Evolutionary conservation across 805 yeast species (phyloP), one percentile per base, ranked within the genome.

Genomic region (Saccharomycopsis malanga): DNA sequence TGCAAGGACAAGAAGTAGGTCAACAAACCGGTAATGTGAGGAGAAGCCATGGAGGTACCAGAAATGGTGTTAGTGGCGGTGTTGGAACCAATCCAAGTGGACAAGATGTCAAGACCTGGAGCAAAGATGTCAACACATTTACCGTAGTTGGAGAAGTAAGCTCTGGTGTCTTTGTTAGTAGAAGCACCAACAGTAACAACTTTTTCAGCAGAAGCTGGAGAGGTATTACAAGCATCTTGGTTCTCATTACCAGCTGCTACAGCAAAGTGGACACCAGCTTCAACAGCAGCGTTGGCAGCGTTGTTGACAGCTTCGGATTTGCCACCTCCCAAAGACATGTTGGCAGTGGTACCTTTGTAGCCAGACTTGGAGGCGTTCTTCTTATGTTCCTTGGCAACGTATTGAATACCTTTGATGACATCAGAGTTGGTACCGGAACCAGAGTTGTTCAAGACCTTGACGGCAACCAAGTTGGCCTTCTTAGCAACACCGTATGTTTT

Each of bases 381-480:
- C 23, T 44, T 35, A 36, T 45, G 49, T 30, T 81, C 69, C 55
- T 81, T 77, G 45, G 91, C 89, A 53, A 89, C 95, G 60, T 63
- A 85, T 69, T 83, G 91, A 52, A 82, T 84, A 64, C 91, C 96
- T 69, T 82, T 81, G n/a, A n/a, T n/a, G n/a, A n/a, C n/a, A n/a
- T n/a, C n/a, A n/a, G n/a, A n/a, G n/a, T n/a, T n/a, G n/a, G 77
- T 61, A 45, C 83, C 83, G 15, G 76, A 69, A 44, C 83, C 83
- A 59, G 72, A 70, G 50, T 74, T 67, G 58, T 77, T 69, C 61
- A 77, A 68, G 3, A 78, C 83, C 62, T 77, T 76, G 54, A 77
- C 75, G 41, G 82, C 83, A 51, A 74, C 79, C 53, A 78, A 62
- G 22, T 72, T 63, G 43, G 76, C 81, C 54, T n/a, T n/a, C n/a